phyloP scores from a whole-genome alignment of 1,284 basidiomycete genomes.

The Cutaneotrichosporon sp. region DNA sequence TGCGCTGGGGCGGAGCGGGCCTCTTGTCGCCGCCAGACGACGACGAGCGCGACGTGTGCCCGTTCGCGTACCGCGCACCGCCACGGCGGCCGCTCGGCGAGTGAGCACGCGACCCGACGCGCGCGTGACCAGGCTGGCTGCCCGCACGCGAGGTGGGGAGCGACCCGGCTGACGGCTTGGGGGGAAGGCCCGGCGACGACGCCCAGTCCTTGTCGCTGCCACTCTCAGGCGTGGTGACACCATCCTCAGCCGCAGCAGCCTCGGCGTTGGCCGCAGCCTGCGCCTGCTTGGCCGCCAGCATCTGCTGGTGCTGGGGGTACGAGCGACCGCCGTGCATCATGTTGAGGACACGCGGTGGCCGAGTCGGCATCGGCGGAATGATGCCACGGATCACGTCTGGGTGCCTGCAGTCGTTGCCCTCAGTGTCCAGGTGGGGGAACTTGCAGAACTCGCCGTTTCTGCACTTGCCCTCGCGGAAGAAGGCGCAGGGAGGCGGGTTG shows the following conservation, averaged over 20 bases:
- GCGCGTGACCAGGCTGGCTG: conserved; percentile 45
- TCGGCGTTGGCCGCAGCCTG: conserved; percentile 17
- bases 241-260: conserved; percentile 12
- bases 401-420: conserved; percentile 51
- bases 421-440: conserved; percentile 51
- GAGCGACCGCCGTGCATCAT: conserved; percentile 31
- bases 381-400: conserved; percentile 50
- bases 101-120: conserved; percentile 43
- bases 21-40: conserved; percentile 28
- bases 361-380: conserved; percentile 43
- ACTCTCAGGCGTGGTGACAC: conserved; percentile 22
- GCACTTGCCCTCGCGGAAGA: conserved; percentile 52
- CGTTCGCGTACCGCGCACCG: conserved; percentile 23
- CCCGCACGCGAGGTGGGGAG: conserved; percentile 38
- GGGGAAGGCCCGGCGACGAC: conserved; percentile 24
- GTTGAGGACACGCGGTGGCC: conserved; percentile 31
- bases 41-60: conserved; percentile 27
- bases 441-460: conserved; percentile 53
- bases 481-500: conserved; percentile 51
- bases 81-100: conserved; percentile 39
- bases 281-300: conserved; percentile 21
- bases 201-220: conserved; percentile 17
- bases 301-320: conserved; percentile 35
- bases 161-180: conserved; percentile 32
- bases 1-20: conserved; percentile 38